Percentiles rank a stretch among this genome's conserved stretches.
Evolutionary conservation across 208 protist species (phyloP).

Genomic region (Tritrichomonas musculus): DNA sequence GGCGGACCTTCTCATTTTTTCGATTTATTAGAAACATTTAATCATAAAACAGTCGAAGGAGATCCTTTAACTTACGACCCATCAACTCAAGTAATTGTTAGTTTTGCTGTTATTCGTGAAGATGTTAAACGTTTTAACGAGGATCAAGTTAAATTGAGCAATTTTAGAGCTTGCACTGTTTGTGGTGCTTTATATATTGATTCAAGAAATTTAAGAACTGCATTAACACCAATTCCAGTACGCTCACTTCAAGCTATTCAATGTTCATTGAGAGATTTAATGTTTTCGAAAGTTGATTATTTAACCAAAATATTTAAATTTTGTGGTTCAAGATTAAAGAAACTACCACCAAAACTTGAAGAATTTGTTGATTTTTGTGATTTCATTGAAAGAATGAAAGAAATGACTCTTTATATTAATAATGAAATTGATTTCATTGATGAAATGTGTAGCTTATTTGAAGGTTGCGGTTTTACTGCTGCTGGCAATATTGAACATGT

Average conservation of each 20-base stretch:
- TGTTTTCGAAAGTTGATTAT: neutral
- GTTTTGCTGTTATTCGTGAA: neutral
- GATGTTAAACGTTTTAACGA: neutral
- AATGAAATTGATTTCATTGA: neutral
- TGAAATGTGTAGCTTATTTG: neutral
- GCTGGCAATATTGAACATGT: neutral
- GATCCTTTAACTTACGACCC: neutral
- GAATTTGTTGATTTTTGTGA: constrained; percentile 26
- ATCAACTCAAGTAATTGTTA: neutral
- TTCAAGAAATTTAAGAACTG: neutral
- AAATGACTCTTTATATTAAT: neutral
- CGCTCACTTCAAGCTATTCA: neutral
- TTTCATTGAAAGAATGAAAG: neutral
- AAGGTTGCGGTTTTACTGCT: neutral
- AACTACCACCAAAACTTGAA: neutral
- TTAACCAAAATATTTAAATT: neutral
- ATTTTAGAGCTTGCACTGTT: neutral
- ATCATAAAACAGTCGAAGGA: neutral
- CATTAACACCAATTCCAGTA: neutral
- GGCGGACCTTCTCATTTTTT: neutral
- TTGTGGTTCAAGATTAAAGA: neutral
- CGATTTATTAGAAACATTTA: neutral
- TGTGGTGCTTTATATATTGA: neutral
- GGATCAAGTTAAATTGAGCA: neutral
- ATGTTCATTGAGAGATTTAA: neutral